Percentiles rank a stretch among this genome's conserved stretches.
Evolutionary conservation across 805 yeast genomes (phyloP).

Genomic region (Priceomyces carsonii): DNA sequence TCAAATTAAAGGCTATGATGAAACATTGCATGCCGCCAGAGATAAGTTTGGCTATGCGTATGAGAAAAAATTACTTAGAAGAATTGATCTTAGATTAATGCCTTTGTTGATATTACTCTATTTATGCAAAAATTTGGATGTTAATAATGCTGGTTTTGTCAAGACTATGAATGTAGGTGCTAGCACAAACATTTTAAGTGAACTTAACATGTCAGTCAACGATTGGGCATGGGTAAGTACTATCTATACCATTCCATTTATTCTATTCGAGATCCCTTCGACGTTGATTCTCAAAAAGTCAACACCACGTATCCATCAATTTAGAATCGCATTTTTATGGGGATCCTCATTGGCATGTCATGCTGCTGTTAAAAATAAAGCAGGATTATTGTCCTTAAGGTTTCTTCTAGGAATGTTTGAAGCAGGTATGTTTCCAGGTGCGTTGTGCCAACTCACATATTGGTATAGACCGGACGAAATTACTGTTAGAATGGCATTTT

Average conservation of each 20-base stretch:
- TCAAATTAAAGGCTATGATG: neutral
- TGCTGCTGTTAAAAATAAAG: constrained; percentile 34
- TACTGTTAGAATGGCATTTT: constrained; percentile 1
- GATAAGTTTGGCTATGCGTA: neutral
- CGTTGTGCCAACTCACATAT: neutral
- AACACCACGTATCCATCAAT: constrained; percentile 10
- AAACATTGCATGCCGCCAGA: neutral
- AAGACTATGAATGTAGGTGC: neutral
- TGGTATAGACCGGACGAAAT: constrained; percentile 1
- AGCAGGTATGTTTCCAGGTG: constrained; percentile 31
- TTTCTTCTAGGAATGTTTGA: constrained; percentile 36
- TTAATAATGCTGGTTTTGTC: constrained; percentile 1
- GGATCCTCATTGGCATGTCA: constrained; percentile 19
- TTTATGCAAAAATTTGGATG: constrained; percentile 7
- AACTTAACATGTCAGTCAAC: constrained; percentile 8
- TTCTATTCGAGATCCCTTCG: constrained; percentile 1
- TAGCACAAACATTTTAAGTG: neutral
- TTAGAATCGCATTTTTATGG: constrained; percentile 20
- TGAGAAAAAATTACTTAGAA: constrained; percentile 13
- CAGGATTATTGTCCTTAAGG: constrained; percentile 31
- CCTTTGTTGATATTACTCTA: constrained; percentile 17
- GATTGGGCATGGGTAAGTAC: constrained; percentile 30
- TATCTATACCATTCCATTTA: constrained; percentile 10
- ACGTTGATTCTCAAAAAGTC: neutral
- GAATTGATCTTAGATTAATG: constrained; percentile 33